Evolutionary conservation across 2,329 filamentous ascomycete species (phyloP), one percentile per base, ranked within the genome.

Genomic region (Colletotrichum gigasporum): DNA sequence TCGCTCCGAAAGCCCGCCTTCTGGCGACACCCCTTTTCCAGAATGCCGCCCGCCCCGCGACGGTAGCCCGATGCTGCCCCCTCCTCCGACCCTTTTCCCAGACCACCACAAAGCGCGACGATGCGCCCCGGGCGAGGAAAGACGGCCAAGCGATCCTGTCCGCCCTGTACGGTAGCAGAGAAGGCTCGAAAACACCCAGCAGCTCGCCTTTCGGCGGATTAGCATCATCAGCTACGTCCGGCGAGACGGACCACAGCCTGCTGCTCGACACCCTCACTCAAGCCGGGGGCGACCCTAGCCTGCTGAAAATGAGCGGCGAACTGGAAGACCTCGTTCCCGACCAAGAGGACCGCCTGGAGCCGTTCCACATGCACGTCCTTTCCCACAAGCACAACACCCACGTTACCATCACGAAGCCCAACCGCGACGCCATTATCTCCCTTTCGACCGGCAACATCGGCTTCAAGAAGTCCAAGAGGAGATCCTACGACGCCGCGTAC

Each of bases 351-450:
- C 69, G 76, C 12, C 67, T 81, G 35, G 86, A 91, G 73, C 90
- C 92, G 2, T 93, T 93, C 81, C 93, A 97, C 76, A 85, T 99
- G 68, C 93, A 97, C 81, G 84, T 99, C 76, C 95, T 89, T 79
- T 82, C 91, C 26, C 90, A 92, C 76, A 96, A 93, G 81, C 96
- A 97, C 86, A 99, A 99, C 82, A 96, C 93, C 18, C 93, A 98
- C 79, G 87, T 99, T 72, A 97, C 94, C 1, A 87, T 97, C 69
- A 93, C 94, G 20, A 90, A 90, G 72, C 94, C 96, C 26, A 90
- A 93, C 75, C 86, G 91, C 48, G 87, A 93, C 68, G 87, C 93
- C 26, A 86, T 98, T 68, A 83, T 99, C 68, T 93, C 90, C 11
- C 79, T 97, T 70, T 92, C 91, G 2, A 87, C 90, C 63, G 96